Percentiles rank a stretch among this genome's conserved stretches.
Conservation (phyloP, 2,329 filamentous ascomycete species). For the Ophidiomyces ophidiicola region DNA sequence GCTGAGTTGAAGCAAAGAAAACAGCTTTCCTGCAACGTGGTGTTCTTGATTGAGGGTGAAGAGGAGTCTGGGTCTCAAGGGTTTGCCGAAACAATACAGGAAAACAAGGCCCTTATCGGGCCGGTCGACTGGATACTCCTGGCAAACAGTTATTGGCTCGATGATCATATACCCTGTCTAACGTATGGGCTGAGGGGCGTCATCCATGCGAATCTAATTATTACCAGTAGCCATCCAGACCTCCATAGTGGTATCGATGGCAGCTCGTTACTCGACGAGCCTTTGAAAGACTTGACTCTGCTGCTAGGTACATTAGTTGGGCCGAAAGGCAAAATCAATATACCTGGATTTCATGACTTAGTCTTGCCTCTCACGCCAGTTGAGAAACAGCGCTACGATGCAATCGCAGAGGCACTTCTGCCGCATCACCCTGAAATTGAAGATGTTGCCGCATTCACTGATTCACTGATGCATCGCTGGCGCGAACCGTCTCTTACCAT, state of each 20-base stretch:
- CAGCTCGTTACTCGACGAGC: constrained; percentile 72
- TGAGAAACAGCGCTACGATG: constrained; percentile 69
- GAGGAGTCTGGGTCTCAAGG: constrained; percentile 90
- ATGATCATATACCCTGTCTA: constrained; percentile 87
- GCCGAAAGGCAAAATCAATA: constrained; percentile 63
- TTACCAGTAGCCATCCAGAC: constrained; percentile 77
- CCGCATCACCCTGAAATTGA: constrained; percentile 55
- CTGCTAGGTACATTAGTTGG: constrained; percentile 74
- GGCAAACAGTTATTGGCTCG: constrained; percentile 97
- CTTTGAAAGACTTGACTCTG: constrained; percentile 77
- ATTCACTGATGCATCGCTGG: constrained; percentile 85
- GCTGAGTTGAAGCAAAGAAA: constrained; percentile 81
- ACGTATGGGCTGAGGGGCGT: constrained; percentile 92
- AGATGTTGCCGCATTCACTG: constrained; percentile 58
- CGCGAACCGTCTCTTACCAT: constrained; percentile 89
- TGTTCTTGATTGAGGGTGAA: constrained; percentile 73
- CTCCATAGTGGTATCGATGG: constrained; percentile 96
- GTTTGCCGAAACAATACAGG: constrained; percentile 69
- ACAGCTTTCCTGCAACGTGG: constrained; percentile 69
- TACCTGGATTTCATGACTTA: constrained; percentile 79
- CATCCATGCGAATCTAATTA: constrained; percentile 78
- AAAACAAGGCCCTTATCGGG: constrained; percentile 74
- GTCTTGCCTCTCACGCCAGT: constrained; percentile 62
- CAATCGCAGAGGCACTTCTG: constrained; percentile 67
- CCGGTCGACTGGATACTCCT: constrained; percentile 87